Base-by-base conservation (phyloP, 768 basidiomycete species). In the Leccinellum rugosiceps region DNA sequence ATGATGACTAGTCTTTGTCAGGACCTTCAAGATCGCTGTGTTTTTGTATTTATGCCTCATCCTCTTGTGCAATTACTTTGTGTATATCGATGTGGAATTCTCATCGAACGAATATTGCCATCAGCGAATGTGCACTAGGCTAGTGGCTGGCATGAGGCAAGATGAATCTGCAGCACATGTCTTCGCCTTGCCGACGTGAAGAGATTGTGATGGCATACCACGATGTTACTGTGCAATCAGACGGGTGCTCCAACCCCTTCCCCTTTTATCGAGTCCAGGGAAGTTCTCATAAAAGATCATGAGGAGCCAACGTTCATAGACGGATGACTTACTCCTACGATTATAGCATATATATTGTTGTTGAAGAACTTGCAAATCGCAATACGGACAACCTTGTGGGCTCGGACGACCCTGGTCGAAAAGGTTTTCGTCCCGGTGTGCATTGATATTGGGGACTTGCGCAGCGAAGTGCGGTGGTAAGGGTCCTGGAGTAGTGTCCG, bases 1-100 rank as follows among this genome's bases (percentile, higher is more conserved):
- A 68, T 25, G 55, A 53, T 2, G 66, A 67, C 11, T 61, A 59
- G 21, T 41, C 19, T 8, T 6, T 28, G 14, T 19, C 14, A 2
- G 23, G 21, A 25, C 14, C 19, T 23, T 25, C 19, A 25, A 14
- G 6, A 23, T 46, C 15, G 7, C 14, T 23, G 44, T 19, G 45
- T 15, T 23, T 46, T 47, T 26, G 46, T 26, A 11, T 1, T 44
- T 46, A 15, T 46, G 25, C 25, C 45, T 6, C 45, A 17, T 26
- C 45, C 15, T 46, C 45, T 46, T 25, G 26, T 26, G 25, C 14
- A 14, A 0, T 25, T 25, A 26, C 23, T 14, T 17, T 46, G 13
- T 46, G 25, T 25, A 15, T 25, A 4, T 26, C 14, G 15, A 46
- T 15, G 26, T 46, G 45, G 21, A 13, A 21, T 3, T 44, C 43